Base-by-base conservation (phyloP, 2,329 filamentous ascomycete species). In the Cladosporium colombiae region DNA sequence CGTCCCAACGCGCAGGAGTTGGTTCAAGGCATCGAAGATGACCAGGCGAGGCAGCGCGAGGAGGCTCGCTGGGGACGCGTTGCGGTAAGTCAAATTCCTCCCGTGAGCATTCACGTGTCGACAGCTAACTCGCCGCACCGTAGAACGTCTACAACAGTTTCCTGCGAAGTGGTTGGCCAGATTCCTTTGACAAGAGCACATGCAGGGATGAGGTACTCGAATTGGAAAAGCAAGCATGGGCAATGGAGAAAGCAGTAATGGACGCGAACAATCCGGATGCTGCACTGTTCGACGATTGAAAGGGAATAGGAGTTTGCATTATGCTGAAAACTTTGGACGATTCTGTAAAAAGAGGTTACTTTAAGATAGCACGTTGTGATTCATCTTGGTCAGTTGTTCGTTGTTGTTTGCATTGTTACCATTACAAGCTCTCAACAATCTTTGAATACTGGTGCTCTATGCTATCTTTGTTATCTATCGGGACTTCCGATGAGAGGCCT, bases 201-300 rank as follows among this genome's bases (percentile, higher is more conserved):
- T 63, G 61, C 25, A 63, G 33, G 11, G 29, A 13, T 1, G 61
- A 56, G 23, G 35, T 37, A 11, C 18, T 63, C 35, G 61, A 63
- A 13, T 13, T 63, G 11, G 35, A 55, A 29, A 56, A 63, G 29
- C 31, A 37, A 16, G 8, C 16, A 23, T 23, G 52, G 21, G 18
- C 21, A 27, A 5, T 8, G 31, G 33, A 57, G 33, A 57, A 37
- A 16, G 55, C 33, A 23, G 11, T 40, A 5, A 35, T 57, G 31
- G 33, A 40, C 11, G 29, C 31, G 13, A 55, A 63, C 27, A 53
- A 63, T 18, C 61, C 61, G 11, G 50, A 63, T 55, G 46, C 46
- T n/a, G 29, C 46, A 16, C 61, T 63, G 13, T 63, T 63, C 10
- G 59, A 62, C 14, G 59, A 62, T 49, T 63, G n/a, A 49, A 29